These are phyloP conservation scores for Ascochyta lentis DNA, from an alignment of 2,329 filamentous ascomycete genomes.

Conservation along the genomic window DNA sequence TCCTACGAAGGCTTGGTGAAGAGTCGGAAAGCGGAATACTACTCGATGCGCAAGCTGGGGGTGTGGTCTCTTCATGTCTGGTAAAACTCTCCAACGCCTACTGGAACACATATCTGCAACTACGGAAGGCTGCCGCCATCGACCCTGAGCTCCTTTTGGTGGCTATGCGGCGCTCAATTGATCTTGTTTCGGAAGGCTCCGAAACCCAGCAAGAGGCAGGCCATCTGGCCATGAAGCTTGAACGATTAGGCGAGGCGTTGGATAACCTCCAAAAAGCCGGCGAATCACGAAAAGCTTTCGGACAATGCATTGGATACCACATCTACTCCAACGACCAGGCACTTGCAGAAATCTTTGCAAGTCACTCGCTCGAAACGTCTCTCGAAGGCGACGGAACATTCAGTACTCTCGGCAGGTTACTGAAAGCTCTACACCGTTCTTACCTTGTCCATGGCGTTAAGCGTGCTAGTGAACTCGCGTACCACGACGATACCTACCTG, in stretches of 20 bases:
- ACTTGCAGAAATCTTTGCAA: slow-evolving; percentile 60
- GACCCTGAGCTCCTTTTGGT: slow-evolving; percentile 58
- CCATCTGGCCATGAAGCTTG: slow-evolving; percentile 68
- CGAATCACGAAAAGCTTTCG: slow-evolving; percentile 65
- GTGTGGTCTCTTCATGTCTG: slow-evolving; percentile 43
- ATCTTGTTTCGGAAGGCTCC: slow-evolving; percentile 64
- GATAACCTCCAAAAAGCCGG: slow-evolving; percentile 60
- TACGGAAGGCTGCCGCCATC: slow-evolving; percentile 55
- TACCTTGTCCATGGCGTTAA: slow-evolving; percentile 50
- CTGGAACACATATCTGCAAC: slow-evolving; percentile 65
- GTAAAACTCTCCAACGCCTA: slow-evolving; percentile 76
- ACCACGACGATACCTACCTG: slow-evolving; percentile 46
- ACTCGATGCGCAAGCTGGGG: slow-evolving; percentile 9
- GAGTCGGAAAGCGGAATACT: slow-evolving; percentile 13
- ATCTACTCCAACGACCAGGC: slow-evolving; percentile 63
- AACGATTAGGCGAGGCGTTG: slow-evolving; percentile 69
- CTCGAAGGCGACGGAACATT: slow-evolving; percentile 62
- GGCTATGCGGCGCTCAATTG: slow-evolving; percentile 68
- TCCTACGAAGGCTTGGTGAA: slow-evolving; percentile 37
- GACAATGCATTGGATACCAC: slow-evolving; percentile 67
- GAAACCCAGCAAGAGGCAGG: slow-evolving; percentile 65
- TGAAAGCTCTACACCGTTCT: slow-evolving; percentile 67
- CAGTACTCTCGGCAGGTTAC: slow-evolving; percentile 63
- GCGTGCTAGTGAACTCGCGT: slow-evolving; percentile 58
- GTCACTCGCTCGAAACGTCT: slow-evolving; percentile 58